phyloP scores from a whole-genome alignment of 805 yeast species.

The Myxozyma kluyveri region DNA sequence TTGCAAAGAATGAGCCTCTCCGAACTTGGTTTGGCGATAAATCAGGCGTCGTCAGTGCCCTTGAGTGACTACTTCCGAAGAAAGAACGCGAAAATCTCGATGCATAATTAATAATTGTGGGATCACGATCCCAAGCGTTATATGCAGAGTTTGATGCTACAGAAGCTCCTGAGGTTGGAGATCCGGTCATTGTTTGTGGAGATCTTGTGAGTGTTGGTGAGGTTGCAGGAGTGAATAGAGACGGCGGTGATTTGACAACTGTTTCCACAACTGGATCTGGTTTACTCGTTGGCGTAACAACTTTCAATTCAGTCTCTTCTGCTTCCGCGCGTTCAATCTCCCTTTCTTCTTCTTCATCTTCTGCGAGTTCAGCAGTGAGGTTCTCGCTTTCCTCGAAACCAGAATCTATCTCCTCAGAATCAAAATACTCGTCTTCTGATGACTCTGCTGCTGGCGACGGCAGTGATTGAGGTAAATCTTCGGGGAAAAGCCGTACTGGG shows the following conservation, averaged over 20 bases:
- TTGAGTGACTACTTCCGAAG: slow-evolving; percentile 2
- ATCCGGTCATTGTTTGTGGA: background rate
- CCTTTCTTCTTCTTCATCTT: slow-evolving; percentile 26
- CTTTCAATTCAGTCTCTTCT: background rate
- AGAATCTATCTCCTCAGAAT: background rate
- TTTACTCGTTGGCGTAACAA: background rate
- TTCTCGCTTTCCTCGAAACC: too few relatives aligned
- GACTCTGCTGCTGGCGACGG: background rate
- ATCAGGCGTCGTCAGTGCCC: background rate
- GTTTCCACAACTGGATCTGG: background rate
- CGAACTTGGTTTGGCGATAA: slow-evolving; percentile 3
- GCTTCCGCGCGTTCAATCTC: slow-evolving; percentile 1
- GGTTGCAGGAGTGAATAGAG: background rate
- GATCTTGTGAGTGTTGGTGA: slow-evolving; percentile 1
- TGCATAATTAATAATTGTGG: slow-evolving; percentile 11
- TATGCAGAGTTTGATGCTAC: slow-evolving; percentile 2
- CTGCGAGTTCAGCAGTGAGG: slow-evolving; percentile 13
- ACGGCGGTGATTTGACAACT: slow-evolving; percentile 2
- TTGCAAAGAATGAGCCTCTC: slow-evolving; percentile 11
- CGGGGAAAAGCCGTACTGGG: slow-evolving; percentile 24
- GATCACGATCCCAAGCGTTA: slow-evolving; percentile 29
- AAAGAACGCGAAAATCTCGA: slow-evolving; percentile 2
- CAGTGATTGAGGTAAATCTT: slow-evolving; percentile 10
- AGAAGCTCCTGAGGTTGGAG: background rate
- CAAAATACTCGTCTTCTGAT: slow-evolving; percentile 11